Base-by-base conservation (phyloP, 305 asterid species). In the Salvia sclarea region DNA sequence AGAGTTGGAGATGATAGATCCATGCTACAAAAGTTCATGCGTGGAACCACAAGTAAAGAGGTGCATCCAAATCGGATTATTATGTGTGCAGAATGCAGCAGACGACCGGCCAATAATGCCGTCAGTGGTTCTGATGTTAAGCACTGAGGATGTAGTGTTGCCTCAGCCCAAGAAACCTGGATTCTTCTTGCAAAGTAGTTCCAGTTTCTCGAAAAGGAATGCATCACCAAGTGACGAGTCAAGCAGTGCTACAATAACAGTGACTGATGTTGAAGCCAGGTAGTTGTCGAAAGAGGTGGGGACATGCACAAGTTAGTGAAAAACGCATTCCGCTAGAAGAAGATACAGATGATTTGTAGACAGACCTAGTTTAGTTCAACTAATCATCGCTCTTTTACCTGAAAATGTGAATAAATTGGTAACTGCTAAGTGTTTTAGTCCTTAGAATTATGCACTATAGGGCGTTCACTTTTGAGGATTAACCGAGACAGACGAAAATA, bases 161-260 rank as follows among this genome's bases (percentile, higher is more conserved):
- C 35, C 64, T 10, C 30, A 5, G 35, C 72, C 65, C 14, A 41
- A 55, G 22, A 41, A 68, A 17, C 72, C 72, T 6, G 72, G 57
- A 17, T 68, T 55, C 38, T 68, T 68, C 63, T 52, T 66, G 63
- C 71, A 66, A 17, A 21, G 53, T 14, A 20, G 52, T n/a, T 66
- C 71, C 6, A 52, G 43, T 53, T 22, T 8, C 21, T 38, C 50
- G 14, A 31, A 9, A 14, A 22, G 28, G 18, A 14, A 38, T 40
- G 48, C n/a, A 33, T 52, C 71, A 38, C 62, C 18, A n/a, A 31
- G 38, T 50, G n/a, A 41, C 6, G 6, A 20, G 17, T 20, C 21
- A 5, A 37, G 49, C 33, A 6, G 47, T 11, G 47, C 18, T 38
- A 55, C 14, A 20, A 60, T 66, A 22, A 52, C 71, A 14, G 14